Conservation (phyloP, 1,284 basidiomycete species). For the Austropuccinia psidii region DNA sequence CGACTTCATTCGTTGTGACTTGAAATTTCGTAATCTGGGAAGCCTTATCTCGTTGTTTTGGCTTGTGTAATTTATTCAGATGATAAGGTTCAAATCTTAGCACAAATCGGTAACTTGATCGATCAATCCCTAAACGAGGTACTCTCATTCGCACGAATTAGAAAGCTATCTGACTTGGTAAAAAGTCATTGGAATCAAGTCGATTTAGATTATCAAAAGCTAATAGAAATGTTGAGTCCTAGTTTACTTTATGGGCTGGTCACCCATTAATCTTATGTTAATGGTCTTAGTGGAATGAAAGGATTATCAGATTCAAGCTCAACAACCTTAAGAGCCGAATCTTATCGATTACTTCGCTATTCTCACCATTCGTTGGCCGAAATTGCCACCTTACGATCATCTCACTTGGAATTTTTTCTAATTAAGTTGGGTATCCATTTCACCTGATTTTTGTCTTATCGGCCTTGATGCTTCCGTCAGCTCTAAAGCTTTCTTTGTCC, state of each 20-base stretch:
- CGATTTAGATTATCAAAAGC: not conserved
- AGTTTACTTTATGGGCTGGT: too few species aligned
- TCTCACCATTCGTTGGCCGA: not conserved
- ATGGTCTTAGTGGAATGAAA: slow-evolving; percentile 28
- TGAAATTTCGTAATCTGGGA: too few species aligned
- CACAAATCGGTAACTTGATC: slow-evolving; percentile 14
- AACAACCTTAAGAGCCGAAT: slow-evolving; percentile 16
- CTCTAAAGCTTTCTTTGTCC: not conserved
- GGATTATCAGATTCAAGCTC: slow-evolving; percentile 15
- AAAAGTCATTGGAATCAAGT: not conserved
- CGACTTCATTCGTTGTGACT: too few species aligned
- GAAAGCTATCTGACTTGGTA: slow-evolving; percentile 24
- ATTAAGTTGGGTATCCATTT: slow-evolving; percentile 3
- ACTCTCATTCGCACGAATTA: not conserved
- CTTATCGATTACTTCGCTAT: slow-evolving; percentile 25
- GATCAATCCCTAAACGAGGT: not conserved
- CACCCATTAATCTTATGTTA: too few species aligned
- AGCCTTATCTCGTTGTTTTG: too few species aligned
- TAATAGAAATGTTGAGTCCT: slow-evolving; percentile 25
- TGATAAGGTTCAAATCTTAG: slow-evolving; percentile 3
- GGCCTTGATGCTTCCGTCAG: too few species aligned
- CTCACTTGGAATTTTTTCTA: slow-evolving; percentile 13
- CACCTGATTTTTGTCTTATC: too few species aligned
- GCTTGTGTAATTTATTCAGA: not conserved
- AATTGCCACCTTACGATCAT: not conserved